Evolutionary conservation across 2,329 filamentous ascomycete species (phyloP).

Genomic region (Didymella lethalis): DNA sequence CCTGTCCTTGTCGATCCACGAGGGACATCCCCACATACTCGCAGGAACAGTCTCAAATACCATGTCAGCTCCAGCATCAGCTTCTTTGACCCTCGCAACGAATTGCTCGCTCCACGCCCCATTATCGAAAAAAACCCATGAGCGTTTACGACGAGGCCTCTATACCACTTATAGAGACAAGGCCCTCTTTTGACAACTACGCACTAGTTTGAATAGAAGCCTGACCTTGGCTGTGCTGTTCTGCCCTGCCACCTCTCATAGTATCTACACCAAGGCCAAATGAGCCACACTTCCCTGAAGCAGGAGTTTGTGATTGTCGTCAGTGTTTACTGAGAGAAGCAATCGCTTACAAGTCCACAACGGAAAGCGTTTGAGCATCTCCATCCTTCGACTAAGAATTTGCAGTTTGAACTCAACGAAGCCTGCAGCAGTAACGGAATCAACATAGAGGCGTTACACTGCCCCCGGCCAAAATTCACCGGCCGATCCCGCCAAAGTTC

Average conservation of each 20-base stretch:
- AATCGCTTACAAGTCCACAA: not conserved
- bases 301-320: not conserved
- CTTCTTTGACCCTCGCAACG: constrained; percentile 76
- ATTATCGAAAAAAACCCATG: constrained; percentile 96
- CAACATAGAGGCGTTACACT: not conserved
- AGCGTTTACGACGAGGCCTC: not conserved
- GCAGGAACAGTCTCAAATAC: constrained; percentile 84
- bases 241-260: not conserved
- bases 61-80: constrained; percentile 73
- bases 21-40: constrained; percentile 85
- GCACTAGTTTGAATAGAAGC: not conserved
- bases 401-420: not conserved
- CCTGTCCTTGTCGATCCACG: constrained; percentile 61
- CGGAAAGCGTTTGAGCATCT: not conserved
- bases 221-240: not conserved
- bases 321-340: not conserved
- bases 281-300: not conserved
- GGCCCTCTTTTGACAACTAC: not conserved
- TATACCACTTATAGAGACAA: not conserved
- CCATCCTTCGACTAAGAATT: not conserved
- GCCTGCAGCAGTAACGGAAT: not conserved
- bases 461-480: not conserved
- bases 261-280: not conserved
- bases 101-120: constrained; percentile 89
- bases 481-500: not conserved